These are phyloP conservation scores for Quercus lobata DNA, from an alignment of 331 rosid genomes.

Conservation along the genomic window DNA sequence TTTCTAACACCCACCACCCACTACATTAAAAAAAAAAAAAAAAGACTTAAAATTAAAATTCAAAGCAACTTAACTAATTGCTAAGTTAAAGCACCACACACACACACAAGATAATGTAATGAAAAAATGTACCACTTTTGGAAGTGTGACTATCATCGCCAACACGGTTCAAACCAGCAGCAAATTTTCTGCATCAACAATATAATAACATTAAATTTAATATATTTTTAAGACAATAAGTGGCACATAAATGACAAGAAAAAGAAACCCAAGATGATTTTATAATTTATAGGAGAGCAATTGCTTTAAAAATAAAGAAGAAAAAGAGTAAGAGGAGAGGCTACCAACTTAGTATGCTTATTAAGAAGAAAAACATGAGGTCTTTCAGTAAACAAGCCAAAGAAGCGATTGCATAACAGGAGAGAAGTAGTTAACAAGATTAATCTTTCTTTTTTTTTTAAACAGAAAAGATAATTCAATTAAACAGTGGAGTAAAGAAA, in stretches of 20 bases:
- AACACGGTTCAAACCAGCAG: conserved; percentile 19
- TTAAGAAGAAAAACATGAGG: not conserved
- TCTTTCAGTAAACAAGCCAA: not conserved
- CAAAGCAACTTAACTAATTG: not conserved
- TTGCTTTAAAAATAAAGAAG: too few relatives aligned
- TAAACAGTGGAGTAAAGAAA: not conserved
- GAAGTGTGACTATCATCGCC: conserved; percentile 25
- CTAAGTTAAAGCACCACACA: not conserved
- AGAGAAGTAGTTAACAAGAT: not conserved
- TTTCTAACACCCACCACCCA: conserved; percentile 31
- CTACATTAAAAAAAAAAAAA: conserved; percentile 18
- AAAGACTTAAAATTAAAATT: too few relatives aligned
- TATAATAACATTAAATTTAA: conserved; percentile 13
- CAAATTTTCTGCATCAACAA: conserved; percentile 42
- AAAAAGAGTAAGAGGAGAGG: not conserved
- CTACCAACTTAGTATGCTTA: not conserved
- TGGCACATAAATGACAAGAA: not conserved
- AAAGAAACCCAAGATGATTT: not conserved
- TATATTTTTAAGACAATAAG: conserved; percentile 18
- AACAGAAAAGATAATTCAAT: not conserved
- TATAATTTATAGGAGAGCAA: not conserved
- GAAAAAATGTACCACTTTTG: conserved; percentile 29
- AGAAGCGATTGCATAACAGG: not conserved
- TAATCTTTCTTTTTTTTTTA: not conserved
- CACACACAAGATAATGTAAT: not conserved